These are phyloP conservation scores for Lipomyces orientalis DNA, from an alignment of 805 yeast species.

Conservation along the genomic window DNA sequence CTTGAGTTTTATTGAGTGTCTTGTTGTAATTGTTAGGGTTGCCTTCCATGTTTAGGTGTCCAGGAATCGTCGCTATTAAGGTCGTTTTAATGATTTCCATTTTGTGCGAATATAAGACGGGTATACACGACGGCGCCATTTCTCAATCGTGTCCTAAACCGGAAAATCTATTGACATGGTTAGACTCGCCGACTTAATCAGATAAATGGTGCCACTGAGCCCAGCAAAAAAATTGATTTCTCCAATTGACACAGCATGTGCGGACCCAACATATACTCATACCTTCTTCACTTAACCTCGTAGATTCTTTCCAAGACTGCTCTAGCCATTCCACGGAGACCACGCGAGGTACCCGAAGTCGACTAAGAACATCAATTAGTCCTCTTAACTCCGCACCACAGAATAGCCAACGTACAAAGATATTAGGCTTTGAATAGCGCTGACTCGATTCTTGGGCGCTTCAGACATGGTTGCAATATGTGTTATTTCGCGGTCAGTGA, in stretches of 20 bases:
- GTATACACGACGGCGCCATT: not conserved
- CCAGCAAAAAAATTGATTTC: not conserved
- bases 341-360: slow-evolving; percentile 39
- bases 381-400: not conserved
- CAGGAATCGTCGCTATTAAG: not conserved
- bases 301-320: slow-evolving; percentile 45
- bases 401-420: not conserved
- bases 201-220: not conserved
- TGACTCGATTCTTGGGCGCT: not conserved
- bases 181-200: not conserved
- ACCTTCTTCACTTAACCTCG: slow-evolving; percentile 41
- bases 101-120: not conserved
- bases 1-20: too few species aligned
- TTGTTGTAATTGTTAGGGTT: not conserved
- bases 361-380: not conserved
- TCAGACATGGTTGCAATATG: slow-evolving; percentile 41
- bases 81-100: not conserved
- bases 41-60: not conserved
- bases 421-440: not conserved
- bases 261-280: not conserved
- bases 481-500: slow-evolving; percentile 47
- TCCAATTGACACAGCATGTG: not conserved
- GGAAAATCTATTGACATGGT: not conserved
- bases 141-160: not conserved
- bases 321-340: slow-evolving; percentile 50